Percentiles rank a stretch among this genome's conserved stretches.
These are phyloP conservation scores for Phyllachora maydis DNA, from an alignment of 2,329 filamentous ascomycete genomes.

Conservation along the genomic window DNA sequence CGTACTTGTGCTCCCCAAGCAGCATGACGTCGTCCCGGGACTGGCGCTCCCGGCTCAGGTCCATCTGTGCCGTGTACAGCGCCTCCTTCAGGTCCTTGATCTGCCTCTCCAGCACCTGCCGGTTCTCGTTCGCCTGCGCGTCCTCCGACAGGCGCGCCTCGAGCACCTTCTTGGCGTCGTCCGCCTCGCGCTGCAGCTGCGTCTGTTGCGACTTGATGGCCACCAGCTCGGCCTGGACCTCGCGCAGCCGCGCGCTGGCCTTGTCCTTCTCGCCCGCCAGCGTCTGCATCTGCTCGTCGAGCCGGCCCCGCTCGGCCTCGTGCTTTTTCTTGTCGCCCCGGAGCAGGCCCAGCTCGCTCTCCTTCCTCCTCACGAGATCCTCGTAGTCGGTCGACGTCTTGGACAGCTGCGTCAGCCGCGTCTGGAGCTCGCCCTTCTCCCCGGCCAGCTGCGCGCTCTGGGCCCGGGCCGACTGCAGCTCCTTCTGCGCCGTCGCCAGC, in stretches of 20 bases:
- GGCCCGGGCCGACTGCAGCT: conserved; percentile 51
- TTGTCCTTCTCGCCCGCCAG: conserved; percentile 62
- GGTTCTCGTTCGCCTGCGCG: conserved; percentile 61
- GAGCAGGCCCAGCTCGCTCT: conserved; percentile 75
- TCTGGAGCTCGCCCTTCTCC: conserved; percentile 66
- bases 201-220: conserved; percentile 68
- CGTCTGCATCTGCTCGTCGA: conserved; percentile 59
- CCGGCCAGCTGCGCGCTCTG: conserved; percentile 57
- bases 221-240: conserved; percentile 73
- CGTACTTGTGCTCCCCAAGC: conserved; percentile 73
- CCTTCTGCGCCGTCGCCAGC: conserved; percentile 56
- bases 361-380: conserved; percentile 79
- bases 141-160: conserved; percentile 83
- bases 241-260: conserved; percentile 53
- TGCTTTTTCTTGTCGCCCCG: conserved; percentile 69
- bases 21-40: conserved; percentile 86
- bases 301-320: conserved; percentile 56
- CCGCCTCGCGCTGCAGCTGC: conserved; percentile 72
- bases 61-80: conserved; percentile 66
- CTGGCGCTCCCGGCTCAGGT: conserved; percentile 78
- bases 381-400: conserved; percentile 90
- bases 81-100: conserved; percentile 73
- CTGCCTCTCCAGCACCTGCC: conserved; percentile 68
- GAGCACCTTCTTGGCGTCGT: conserved; percentile 69
- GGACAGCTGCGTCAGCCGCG: conserved; percentile 72